phyloP scores from a whole-genome alignment of 2,329 filamentous ascomycete species.

The Penicillium nordicum region DNA sequence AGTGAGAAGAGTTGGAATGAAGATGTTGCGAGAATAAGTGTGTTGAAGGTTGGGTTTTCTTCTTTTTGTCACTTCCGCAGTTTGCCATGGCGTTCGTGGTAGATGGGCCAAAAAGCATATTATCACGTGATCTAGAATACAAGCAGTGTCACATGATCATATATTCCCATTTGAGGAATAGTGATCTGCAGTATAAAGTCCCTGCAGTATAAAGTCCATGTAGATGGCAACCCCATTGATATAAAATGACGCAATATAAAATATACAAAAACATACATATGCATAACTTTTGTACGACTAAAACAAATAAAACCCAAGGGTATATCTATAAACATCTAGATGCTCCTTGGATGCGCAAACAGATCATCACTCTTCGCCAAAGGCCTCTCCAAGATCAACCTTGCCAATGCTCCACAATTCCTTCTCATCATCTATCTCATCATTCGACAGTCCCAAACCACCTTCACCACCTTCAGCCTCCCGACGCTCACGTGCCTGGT shows the following conservation, averaged over 20 bases:
- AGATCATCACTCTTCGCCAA: constrained; percentile 20
- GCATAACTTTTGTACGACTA: constrained; percentile 22
- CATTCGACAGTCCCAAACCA: constrained; percentile 78
- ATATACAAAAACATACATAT: constrained; percentile 11
- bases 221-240: not conserved
- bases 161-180: not conserved
- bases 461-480: constrained; percentile 89
- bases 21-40: not conserved
- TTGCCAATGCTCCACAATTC: constrained; percentile 95
- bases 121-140: not conserved
- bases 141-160: constrained; percentile 1
- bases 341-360: constrained; percentile 19
- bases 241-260: not conserved
- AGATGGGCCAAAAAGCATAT: not conserved
- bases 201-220: not conserved
- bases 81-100: not conserved
- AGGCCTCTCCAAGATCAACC: constrained; percentile 69
- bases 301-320: constrained; percentile 19
- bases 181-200: constrained; percentile 6
- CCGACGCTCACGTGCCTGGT: constrained; percentile 79
- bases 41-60: not conserved
- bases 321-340: constrained; percentile 28
- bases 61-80: too few species aligned
- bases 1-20: not conserved
- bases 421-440: constrained; percentile 89